These are phyloP conservation scores for Melaleuca alternifolia DNA, from an alignment of 345 rosid species.

Conservation along the genomic window DNA sequence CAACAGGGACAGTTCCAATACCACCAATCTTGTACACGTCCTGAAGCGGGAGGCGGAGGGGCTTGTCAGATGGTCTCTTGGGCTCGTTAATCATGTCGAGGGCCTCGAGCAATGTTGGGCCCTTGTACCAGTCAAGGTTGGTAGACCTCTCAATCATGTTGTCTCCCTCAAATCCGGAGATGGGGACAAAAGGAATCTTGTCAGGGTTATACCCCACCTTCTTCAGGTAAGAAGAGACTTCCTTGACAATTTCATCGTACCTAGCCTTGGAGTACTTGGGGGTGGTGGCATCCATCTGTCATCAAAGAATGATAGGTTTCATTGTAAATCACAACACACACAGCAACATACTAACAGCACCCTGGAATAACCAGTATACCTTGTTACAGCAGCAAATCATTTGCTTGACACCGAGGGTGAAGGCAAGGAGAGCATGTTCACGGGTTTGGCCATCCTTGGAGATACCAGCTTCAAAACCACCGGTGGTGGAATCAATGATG, in stretches of 20 bases:
- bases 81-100: slow-evolving; percentile 9
- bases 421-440: slow-evolving; percentile 81
- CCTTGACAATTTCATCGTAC: slow-evolving; percentile 9
- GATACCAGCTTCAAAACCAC: slow-evolving; percentile 79
- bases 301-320: background rate
- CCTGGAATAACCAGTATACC: slow-evolving; percentile 7
- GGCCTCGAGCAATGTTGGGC: slow-evolving; percentile 10
- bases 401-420: slow-evolving; percentile 85
- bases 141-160: slow-evolving; percentile 16
- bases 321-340: background rate
- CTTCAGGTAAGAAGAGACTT: slow-evolving; percentile 11
- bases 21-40: slow-evolving; percentile 15
- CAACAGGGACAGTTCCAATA: slow-evolving; percentile 13
- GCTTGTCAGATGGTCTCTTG: slow-evolving; percentile 10
- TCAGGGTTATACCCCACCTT: slow-evolving; percentile 13
- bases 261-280: slow-evolving; percentile 12
- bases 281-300: slow-evolving; percentile 14
- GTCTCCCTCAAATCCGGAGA: slow-evolving; percentile 15
- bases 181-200: slow-evolving; percentile 9
- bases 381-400: slow-evolving; percentile 90
- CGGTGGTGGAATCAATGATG: slow-evolving; percentile 72
- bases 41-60: slow-evolving; percentile 13
- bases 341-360: background rate
- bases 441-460: slow-evolving; percentile 87
- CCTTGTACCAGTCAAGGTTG: slow-evolving; percentile 16